Percentiles rank a stretch among this genome's conserved stretches.
Conservation (phyloP, 2,329 filamentous ascomycete species). For the Arthrinium phaeospermum region DNA sequence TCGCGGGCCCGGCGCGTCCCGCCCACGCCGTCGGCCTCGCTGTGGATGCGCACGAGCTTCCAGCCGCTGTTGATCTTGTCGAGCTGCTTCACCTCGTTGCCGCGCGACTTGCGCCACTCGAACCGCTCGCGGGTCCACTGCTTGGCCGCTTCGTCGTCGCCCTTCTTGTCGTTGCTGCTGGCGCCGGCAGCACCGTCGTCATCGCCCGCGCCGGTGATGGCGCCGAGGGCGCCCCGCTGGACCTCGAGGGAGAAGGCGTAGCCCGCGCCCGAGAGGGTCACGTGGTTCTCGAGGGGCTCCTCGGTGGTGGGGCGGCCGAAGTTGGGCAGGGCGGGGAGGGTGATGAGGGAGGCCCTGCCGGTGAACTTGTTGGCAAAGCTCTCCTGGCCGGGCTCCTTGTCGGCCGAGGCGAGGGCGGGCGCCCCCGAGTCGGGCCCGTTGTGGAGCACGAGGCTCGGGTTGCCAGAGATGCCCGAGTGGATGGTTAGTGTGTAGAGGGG, state of each 20-base stretch:
- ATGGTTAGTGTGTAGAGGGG: conserved; percentile 41
- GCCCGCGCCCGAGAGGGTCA: conserved; percentile 22
- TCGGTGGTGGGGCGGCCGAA: conserved; percentile 22
- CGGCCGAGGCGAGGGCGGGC: conserved; percentile 38
- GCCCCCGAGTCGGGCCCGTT: conserved; percentile 36
- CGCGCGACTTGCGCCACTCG: conserved; percentile 49
- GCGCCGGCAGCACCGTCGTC: neutral
- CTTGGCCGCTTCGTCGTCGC: neutral
- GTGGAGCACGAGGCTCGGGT: conserved; percentile 42
- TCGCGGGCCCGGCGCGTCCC: conserved; percentile 27
- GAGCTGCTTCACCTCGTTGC: conserved; percentile 41
- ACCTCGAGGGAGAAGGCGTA: conserved; percentile 45
- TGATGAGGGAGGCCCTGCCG: conserved; percentile 29
- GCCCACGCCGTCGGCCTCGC: conserved; percentile 25
- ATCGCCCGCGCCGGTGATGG: conserved; percentile 10
- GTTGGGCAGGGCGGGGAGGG: conserved; percentile 36
- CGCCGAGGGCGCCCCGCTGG: conserved; percentile 27
- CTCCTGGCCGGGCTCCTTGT: conserved; percentile 23
- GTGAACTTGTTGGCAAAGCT: conserved; percentile 6
- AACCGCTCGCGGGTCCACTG: conserved; percentile 41
- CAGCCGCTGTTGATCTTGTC: conserved; percentile 41
- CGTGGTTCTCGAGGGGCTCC: conserved; percentile 18
- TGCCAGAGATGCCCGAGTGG: conserved; percentile 33
- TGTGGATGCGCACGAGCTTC: conserved; percentile 47
- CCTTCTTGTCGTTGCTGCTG: neutral